Percentiles rank a stretch among this genome's conserved stretches.
phyloP scores from a whole-genome alignment of 2,329 filamentous ascomycete genomes.

The Colletotrichum ledebouriae region DNA sequence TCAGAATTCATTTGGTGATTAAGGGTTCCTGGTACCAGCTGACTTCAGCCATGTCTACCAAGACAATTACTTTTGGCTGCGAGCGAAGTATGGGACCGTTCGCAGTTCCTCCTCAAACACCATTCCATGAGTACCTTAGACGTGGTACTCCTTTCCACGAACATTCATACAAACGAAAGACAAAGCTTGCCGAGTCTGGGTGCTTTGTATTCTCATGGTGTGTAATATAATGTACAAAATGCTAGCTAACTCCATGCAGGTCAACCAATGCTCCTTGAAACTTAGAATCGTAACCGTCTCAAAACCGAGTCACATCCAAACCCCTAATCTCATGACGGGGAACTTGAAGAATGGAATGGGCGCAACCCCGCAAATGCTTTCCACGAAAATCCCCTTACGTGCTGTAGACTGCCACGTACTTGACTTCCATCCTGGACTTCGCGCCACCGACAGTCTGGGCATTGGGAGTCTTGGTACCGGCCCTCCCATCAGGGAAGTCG shows the following conservation, averaged over 20 bases:
- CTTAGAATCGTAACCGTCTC: background rate
- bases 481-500: slow-evolving; percentile 52
- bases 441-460: slow-evolving; percentile 50
- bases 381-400: background rate
- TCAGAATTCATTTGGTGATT: too few species aligned
- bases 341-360: background rate
- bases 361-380: background rate
- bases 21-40: too few species aligned
- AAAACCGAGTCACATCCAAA: too few species aligned
- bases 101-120: too few species aligned
- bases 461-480: slow-evolving; percentile 51
- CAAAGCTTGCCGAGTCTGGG: background rate
- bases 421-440: slow-evolving; percentile 53
- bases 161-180: too few species aligned
- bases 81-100: too few species aligned
- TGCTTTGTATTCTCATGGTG: background rate
- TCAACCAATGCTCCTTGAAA: background rate
- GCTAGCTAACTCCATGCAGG: background rate
- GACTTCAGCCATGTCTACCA: too few species aligned
- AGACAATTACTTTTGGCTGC: too few species aligned
- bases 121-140: too few species aligned
- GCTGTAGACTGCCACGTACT: slow-evolving; percentile 55
- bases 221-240: slow-evolving; percentile 9
- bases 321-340: background rate
- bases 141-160: too few species aligned